Base-by-base conservation (phyloP, 164 flowering plant genomes). In the Annona cherimola region DNA sequence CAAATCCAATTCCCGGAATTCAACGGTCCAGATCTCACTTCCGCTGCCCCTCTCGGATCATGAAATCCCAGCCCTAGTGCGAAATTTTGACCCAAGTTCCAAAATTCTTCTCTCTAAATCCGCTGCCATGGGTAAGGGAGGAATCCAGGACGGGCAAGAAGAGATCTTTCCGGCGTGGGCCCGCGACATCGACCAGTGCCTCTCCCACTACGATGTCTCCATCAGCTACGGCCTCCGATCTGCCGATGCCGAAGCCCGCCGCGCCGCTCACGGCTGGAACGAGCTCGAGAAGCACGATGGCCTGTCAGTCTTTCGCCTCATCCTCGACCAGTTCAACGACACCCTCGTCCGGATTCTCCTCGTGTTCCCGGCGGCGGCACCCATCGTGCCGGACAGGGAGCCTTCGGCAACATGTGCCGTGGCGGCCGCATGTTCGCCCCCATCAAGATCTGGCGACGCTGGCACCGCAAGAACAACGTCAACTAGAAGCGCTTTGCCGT, bases 401-500 rank as follows among this genome's bases (percentile, higher is more conserved):
- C 98, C 26, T 93, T 91, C 81, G 98, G 98, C 0, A 93, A 93
- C 88, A 93, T 93, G 96, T 93, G 98, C 50, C 89, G 98, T 18
- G 98, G 98, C 16, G 96, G 98, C 0, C 83, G 96, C 6, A 93
- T 93, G 94, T 91, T 93, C 68, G 96, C 98, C 20, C 96, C 96
- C 0, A 91, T 96, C 35, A 86, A 82, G 90, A 93, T 89, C 84
- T 93, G 98, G 98, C 87, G 94, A 66, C 81, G 90, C 12, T 93
- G 98, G 98, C 98, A 93, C 84, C 79, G 93, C 1, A 77, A 69
- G 75, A 82, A 89, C 80, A 87, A 86, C 61, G 83, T 90, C 5
- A 90, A 85, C 67, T 93, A 84, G 87, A 89, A 90, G 87, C 69
- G 98, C 0, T 87, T 83, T 72, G 95, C 98, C 1, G 83, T 93